Conservation (phyloP, 164 flowering plant species). For the Tetracentron sinense region DNA sequence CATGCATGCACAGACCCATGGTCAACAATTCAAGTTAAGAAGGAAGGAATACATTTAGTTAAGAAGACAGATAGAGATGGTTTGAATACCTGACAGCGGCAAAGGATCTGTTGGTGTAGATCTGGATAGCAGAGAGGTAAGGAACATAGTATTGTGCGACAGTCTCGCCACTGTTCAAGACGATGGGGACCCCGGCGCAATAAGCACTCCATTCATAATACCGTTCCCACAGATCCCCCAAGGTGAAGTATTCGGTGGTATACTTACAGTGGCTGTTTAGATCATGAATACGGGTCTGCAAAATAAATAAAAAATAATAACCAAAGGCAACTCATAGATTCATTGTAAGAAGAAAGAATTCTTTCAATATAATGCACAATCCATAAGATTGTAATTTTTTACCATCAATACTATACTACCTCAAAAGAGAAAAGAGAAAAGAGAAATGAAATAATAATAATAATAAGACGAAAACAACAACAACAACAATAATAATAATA, state of each 20-base stretch:
- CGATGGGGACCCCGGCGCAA: conserved; percentile 69
- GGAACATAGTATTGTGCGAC: conserved; percentile 76
- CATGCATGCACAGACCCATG: neutral
- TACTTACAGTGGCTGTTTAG: conserved; percentile 1
- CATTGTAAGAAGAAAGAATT: neutral
- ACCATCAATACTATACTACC: too few species aligned
- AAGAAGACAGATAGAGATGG: neutral
- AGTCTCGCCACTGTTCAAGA: conserved; percentile 48
- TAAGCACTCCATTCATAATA: conserved; percentile 80
- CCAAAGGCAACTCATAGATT: neutral
- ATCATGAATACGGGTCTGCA: conserved; percentile 7
- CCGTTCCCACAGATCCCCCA: conserved; percentile 75
- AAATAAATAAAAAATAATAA: neutral
- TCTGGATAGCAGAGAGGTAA: conserved; percentile 72
- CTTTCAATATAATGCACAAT: neutral
- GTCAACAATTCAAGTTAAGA: neutral
- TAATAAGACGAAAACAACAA: too few species aligned
- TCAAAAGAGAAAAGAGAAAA: too few species aligned
- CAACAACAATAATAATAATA: too few species aligned
- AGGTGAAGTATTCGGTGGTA: conserved; percentile 32
- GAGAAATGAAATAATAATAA: too few species aligned
- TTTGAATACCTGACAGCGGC: conserved; percentile 20
- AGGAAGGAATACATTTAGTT: neutral
- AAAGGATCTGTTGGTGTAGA: conserved; percentile 29
- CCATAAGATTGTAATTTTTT: too few species aligned